Evolutionary conservation across 352 stramenopile genomes (phyloP), one percentile per base, ranked within the genome.

Genomic region (Globisporangium sylvaticum): DNA sequence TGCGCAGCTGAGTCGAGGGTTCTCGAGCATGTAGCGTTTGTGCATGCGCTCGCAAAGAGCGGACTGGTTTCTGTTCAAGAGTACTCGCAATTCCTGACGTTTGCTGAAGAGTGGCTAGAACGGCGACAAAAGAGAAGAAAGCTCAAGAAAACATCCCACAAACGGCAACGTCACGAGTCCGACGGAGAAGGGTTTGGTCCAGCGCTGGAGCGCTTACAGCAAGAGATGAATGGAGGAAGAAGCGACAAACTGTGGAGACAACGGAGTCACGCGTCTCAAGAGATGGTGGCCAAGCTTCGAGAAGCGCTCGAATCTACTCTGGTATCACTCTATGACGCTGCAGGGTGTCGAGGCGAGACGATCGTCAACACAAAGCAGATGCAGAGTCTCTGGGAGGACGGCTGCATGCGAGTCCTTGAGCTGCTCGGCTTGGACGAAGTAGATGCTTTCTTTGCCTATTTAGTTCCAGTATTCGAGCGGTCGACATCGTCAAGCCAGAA

Each of bases 31-130:
- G 61, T 76, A 20, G 58, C 50, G 3, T 73, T 83, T 10, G 71
- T 79, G 4, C 63, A 76, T 12, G 59, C 63, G 1, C 50, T 83
- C 1, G 69, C 76, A 1, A 76, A 73, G 44, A 58, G 58, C 14
- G 54, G 72, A 27, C 39, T 74, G 5, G 58, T 83, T 0, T 37
- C 67, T 0, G 57, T 61, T n/a, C 6, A 54, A n/a, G 69, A 81
- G 22, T 83, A 79, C 54, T 52, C 50, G 8, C 57, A 20, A 4
- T 81, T 83, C 54, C 12, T 81, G 3, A 37, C 60, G 5, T 48
- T 57, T 4, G 54, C 69, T 1, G 73, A 83, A 53, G 7, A n/a
- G 4, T 77, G 71, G 67, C n/a, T 77, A 6, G 52, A 65, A 9
- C n/a, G 37, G 2, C 48, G 60, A 44, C 63, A 62, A 22, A 34